phyloP scores from a whole-genome alignment of 202 grass and related monocot genomes.

The Setaria viridis region DNA sequence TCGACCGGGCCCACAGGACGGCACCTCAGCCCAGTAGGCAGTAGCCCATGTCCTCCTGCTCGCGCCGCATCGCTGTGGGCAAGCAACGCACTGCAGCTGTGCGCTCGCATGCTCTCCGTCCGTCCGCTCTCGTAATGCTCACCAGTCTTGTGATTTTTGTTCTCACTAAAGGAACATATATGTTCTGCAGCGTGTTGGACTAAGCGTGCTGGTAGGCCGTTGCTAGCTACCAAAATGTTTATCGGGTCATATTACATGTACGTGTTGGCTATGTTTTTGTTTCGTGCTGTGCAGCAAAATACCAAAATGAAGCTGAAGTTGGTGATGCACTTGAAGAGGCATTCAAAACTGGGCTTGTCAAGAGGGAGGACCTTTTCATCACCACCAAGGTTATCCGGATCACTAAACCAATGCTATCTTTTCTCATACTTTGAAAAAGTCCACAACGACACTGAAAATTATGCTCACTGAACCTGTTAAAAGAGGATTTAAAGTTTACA shows the following conservation, averaged over 20 bases:
- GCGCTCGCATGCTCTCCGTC: too few relatives aligned
- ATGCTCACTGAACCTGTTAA: background rate
- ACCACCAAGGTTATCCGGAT: slow-evolving; percentile 50
- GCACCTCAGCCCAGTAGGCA: too few relatives aligned
- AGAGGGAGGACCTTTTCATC: slow-evolving; percentile 92
- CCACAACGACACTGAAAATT: background rate
- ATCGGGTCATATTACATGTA: too few relatives aligned
- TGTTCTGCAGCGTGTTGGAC: too few relatives aligned
- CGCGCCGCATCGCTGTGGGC: too few relatives aligned
- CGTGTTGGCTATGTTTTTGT: background rate
- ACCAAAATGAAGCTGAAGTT: slow-evolving; percentile 90
- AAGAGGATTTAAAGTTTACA: background rate
- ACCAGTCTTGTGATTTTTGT: too few relatives aligned
- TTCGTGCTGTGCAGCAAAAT: slow-evolving; percentile 60
- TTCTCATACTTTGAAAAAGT: background rate
- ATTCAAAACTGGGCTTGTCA: slow-evolving; percentile 71
- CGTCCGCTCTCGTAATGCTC: too few relatives aligned
- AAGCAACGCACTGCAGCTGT: too few relatives aligned
- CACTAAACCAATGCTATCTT: background rate
- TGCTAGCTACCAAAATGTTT: background rate
- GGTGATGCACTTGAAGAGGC: slow-evolving; percentile 83
- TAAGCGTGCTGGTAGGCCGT: too few relatives aligned
- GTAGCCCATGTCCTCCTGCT: too few relatives aligned
- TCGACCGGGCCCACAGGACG: too few relatives aligned
- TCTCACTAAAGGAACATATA: too few relatives aligned